Evolutionary conservation across 1,284 basidiomycete species (phyloP), one percentile per base, ranked within the genome.

Genomic region (Fomitiporia mediterranea): DNA sequence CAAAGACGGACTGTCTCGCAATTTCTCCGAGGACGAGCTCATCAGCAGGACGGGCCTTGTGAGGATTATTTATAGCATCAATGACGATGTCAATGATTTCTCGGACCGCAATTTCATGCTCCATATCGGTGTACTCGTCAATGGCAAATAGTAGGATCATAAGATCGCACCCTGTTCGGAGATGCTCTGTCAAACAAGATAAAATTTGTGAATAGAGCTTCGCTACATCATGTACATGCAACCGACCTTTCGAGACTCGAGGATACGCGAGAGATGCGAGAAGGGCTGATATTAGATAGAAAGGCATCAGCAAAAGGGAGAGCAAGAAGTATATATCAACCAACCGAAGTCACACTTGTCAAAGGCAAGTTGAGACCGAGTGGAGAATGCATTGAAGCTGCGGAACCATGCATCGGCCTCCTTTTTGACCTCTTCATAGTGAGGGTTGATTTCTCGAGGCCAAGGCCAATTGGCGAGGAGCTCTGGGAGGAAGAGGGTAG

Each of bases 61-160:
- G 51, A 1, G 72, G 70, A 58, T 72, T 60, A 6, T 63, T 40
- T 11, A 76, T 39, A 0, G 72, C 73, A 53, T 75, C 70, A 61
- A 73, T 69, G 37, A 74, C 57, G 15, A 66, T 61, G 23, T 72
- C 66, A 17, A 66, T 68, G 50, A 68, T 59, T 23, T 60, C 32
- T 7, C 59, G 61, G 43, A 67, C 69, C 9, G 49, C 59, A 1
- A 63, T 49, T 1, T 61, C 63, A 28, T 62, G 51, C 32, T 67
- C 66, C 1, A 67, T 60, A 56, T 77, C 74, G 15, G 71, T 70
- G 55, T 71, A 70, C 55, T 76, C 73, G 57, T 77, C 75, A 42
- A 74, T 65, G 6, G 72, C 67, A 57, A 74, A 76, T 55, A 74
- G 72, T 5, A 74, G 60, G 40, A 70, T 70, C 67, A 74, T 74